Conservation (phyloP, 139 green algal species). For the Dunaliella sp. region DNA sequence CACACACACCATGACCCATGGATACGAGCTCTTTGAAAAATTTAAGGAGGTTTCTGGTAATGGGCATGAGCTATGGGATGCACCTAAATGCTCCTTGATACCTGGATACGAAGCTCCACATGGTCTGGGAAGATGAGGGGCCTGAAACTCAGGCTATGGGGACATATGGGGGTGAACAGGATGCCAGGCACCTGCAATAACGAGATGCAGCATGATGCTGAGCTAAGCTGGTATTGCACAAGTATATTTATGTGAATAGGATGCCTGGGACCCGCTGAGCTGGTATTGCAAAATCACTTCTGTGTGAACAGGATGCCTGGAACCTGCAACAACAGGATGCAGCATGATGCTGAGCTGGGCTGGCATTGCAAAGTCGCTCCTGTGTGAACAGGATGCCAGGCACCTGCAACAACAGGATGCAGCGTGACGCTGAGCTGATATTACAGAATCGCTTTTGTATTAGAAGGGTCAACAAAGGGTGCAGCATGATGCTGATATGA, state of each 20-base stretch:
- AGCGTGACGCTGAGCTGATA: background rate
- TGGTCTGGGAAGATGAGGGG: conserved; percentile 97
- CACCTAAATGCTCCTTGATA: too few species aligned
- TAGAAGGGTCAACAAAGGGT: conserved; percentile 74
- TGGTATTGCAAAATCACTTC: background rate
- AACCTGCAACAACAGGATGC: conserved; percentile 54
- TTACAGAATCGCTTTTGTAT: conserved; percentile 53
- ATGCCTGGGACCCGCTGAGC: conserved; percentile 68
- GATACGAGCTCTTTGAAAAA: too few species aligned
- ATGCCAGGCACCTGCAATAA: conserved; percentile 78
- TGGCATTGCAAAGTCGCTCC: background rate
- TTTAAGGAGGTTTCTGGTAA: too few species aligned
- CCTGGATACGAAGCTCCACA: conserved; percentile 73
- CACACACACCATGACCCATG: too few species aligned
- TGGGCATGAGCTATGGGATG: too few species aligned
- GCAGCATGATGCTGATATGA: background rate
- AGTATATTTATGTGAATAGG: conserved; percentile 77
- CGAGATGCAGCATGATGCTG: conserved; percentile 6
- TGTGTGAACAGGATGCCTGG: conserved; percentile 89
- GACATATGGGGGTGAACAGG: conserved; percentile 94
- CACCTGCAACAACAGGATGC: conserved; percentile 56
- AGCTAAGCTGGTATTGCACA: background rate
- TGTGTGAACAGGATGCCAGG: conserved; percentile 89
- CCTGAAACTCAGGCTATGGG: conserved; percentile 94
- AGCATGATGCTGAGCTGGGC: background rate